Evolutionary conservation across 352 stramenopile species (phyloP).

Genomic region (Plasmopara viticola): DNA sequence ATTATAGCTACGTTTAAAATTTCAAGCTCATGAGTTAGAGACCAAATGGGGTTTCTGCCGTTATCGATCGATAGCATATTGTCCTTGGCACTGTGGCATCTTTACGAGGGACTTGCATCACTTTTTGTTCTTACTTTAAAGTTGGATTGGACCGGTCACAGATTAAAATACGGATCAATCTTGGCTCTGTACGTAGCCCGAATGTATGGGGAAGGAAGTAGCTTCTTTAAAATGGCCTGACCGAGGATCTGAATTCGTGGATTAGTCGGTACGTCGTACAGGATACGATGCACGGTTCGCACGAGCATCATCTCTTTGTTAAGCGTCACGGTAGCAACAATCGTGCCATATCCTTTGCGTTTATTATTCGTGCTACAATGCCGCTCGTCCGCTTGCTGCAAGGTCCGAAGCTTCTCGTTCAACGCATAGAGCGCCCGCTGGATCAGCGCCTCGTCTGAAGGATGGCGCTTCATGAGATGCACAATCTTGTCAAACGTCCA

Average conservation of each 20-base stretch:
- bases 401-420: conserved; percentile 47
- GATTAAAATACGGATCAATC: conserved; percentile 68
- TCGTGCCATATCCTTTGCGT: conserved; percentile 8
- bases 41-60: too few species aligned
- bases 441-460: conserved; percentile 50
- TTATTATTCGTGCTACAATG: conserved; percentile 11
- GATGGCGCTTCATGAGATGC: conserved; percentile 48
- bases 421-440: conserved; percentile 50
- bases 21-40: too few species aligned
- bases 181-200: conserved; percentile 65
- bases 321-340: conserved; percentile 45
- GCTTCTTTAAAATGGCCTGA: conserved; percentile 38
- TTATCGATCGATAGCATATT: too few species aligned
- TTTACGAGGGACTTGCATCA: too few species aligned
- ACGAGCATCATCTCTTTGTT: conserved; percentile 50
- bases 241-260: conserved; percentile 56
- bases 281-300: conserved; percentile 45
- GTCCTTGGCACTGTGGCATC: too few species aligned
- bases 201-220: conserved; percentile 59
- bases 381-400: conserved; percentile 19
- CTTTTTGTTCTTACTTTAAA: too few species aligned
- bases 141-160: conserved; percentile 29
- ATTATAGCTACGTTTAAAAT: too few species aligned
- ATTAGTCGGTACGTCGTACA: conserved; percentile 61
- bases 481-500: conserved; percentile 53